Conservation (phyloP, 1,139 yeast genomes). For the Debaryomycetaceae sp. region DNA sequence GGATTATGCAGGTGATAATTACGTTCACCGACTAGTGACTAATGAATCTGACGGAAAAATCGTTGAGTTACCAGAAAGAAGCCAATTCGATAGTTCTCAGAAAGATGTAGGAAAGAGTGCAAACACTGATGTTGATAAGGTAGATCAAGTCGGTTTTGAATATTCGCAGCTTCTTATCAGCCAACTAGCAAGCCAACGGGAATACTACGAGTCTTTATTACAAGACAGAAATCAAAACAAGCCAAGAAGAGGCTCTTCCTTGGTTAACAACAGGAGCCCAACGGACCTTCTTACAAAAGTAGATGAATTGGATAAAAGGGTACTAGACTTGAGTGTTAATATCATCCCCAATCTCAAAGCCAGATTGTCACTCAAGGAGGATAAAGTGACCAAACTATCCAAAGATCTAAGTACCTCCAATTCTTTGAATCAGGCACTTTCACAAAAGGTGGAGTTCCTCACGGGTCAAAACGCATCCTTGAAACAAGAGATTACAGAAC, state of each 20-base stretch:
- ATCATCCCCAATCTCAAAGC: conserved; percentile 32
- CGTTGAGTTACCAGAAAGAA: conserved; percentile 59
- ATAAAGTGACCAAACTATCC: conserved; percentile 25
- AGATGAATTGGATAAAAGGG: conserved; percentile 23
- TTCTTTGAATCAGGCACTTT: conserved; percentile 52
- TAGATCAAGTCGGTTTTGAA: conserved; percentile 63
- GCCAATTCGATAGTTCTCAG: conserved; percentile 9
- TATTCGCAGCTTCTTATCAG: conserved; percentile 75
- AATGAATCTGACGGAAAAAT: conserved; percentile 84
- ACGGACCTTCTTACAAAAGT: conserved; percentile 34
- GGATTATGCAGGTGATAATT: conserved; percentile 93
- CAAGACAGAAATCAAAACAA: conserved; percentile 33
- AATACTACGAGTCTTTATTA: conserved; percentile 68
- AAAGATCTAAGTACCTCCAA: conserved; percentile 32
- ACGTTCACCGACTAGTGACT: conserved; percentile 82
- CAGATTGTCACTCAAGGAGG: conserved; percentile 29
- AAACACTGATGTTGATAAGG: conserved; percentile 26
- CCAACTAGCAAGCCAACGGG: conserved; percentile 87
- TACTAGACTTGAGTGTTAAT: conserved; percentile 20
- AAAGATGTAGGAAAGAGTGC: conserved; percentile 4
- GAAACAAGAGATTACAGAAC: conserved; percentile 43
- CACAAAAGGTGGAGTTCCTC: conserved; percentile 53
- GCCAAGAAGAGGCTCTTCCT: conserved; percentile 19
- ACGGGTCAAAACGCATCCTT: conserved; percentile 30
- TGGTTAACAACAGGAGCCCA: conserved; percentile 9